Evolutionary conservation across 768 basidiomycete species (phyloP), one percentile per base, ranked within the genome.

Genomic region (Leucocoprinus leucothites): DNA sequence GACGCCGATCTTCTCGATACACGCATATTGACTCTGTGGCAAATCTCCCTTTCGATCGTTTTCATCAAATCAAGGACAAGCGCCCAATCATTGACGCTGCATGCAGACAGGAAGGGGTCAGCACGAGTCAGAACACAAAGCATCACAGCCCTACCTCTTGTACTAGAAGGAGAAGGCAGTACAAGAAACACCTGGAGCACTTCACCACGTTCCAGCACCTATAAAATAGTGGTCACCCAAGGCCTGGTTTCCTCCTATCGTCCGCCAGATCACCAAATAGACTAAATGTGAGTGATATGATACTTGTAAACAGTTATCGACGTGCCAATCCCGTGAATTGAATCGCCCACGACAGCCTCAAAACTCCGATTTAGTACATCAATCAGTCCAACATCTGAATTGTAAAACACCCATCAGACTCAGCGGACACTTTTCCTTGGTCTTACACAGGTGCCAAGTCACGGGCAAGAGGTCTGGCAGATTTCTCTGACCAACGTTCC

Each of bases 391-490:
- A 16, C 28, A 1, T 11, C 11, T 26, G 34, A 34, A 49, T 5
- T 51, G 38, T 51, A 38, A 42, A 51, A 51, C 38, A 38, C 38
- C 50, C 40, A 42, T 51, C 50, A 51, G 42, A 26, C n/a, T 41
- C 24, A 41, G 38, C 26, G 8, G 40, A 43, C 41, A 31, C 31
- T 11, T 51, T 22, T n/a, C 13, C 14, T 11, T 6, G 19, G 51
- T 19, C 34, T 34, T 22, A 34, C 51, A 13, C 41, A 43, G 19
- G 51, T 53, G 51, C 28, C 42, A 53, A 26, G 31, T 19, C 31
- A 22, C 31, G 11, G 22, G n/a, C 5, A 21, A 24, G 35, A 5
- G 13, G 35, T 6, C 34, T 50, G 48, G 48, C 34, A 40, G 48
- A 24, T 50, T 21, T 26, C 6, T 31, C 31, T 31, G 31, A 31